These are phyloP conservation scores for Eutrema yunnanense DNA, from an alignment of 345 rosid genomes.

Conservation along the genomic window DNA sequence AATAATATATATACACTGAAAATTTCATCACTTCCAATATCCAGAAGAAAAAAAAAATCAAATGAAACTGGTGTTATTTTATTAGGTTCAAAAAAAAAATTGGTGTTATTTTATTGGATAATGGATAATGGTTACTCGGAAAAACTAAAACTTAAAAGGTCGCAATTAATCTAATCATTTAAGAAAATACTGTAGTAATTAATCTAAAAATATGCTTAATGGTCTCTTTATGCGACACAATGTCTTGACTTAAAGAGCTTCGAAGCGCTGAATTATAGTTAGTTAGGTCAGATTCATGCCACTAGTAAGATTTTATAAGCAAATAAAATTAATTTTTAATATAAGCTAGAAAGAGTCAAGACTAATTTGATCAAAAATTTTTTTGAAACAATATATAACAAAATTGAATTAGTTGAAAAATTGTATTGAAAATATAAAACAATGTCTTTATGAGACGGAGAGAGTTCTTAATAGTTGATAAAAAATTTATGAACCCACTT, in stretches of 20 bases:
- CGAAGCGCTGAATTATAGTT: slow-evolving; percentile 8
- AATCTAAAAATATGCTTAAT: background rate
- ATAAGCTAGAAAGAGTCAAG: slow-evolving; percentile 4
- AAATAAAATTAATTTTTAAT: background rate
- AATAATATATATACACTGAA: too few species aligned
- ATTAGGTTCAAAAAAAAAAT: too few species aligned
- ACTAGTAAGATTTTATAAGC: background rate
- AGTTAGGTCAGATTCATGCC: slow-evolving; percentile 27
- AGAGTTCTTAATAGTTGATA: too few species aligned
- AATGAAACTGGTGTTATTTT: background rate
- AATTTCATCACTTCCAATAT: background rate
- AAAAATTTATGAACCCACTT: slow-evolving; percentile 14
- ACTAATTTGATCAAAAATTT: slow-evolving; percentile 14
- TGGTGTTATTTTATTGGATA: background rate
- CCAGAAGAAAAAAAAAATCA: background rate
- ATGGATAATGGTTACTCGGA: background rate
- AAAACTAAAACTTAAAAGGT: too few species aligned
- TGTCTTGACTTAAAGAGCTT: slow-evolving; percentile 22
- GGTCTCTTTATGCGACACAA: slow-evolving; percentile 12
- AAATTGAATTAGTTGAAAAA: too few species aligned
- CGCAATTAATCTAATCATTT: background rate
- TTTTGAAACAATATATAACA: too few species aligned
- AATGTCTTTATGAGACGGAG: too few species aligned
- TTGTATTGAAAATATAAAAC: too few species aligned
- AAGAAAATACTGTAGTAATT: background rate